Evolutionary conservation across 106 monocot species (phyloP), one percentile per base, ranked within the genome.

Genomic region (Cymbidium sinense): DNA sequence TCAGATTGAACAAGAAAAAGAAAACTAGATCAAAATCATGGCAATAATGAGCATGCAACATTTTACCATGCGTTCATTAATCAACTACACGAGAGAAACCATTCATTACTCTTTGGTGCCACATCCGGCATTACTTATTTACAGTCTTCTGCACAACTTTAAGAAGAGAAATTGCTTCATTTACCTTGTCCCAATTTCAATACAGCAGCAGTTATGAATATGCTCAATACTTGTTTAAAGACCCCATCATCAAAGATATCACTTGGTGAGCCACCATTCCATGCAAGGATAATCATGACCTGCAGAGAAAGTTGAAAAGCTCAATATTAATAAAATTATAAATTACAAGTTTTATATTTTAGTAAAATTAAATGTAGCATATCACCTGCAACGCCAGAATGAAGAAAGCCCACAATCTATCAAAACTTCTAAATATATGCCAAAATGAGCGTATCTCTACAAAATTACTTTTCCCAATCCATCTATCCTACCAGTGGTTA

Each of bases 391-490:
- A 74, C 43, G 87, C 75, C 82, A 99, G 80, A 55, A 99, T 95
- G 76, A 95, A 89, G 75, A 95, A 99, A 65, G 70, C 83, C 99
- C 99, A 99, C 92, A 99, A 87, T 72, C 99, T 87, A 74, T 95
- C 99, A 74, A 99, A 99, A 82, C 99, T 99, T 34, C 99, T 81
- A 75, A 95, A 99, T 76, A 99, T 84, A 78, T 99, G 99, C 99
- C 94, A 95, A 84, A 92, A 99, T 70, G 99, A 92, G 18, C 95
- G 92, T 81, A 95, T 90, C 84, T 99, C 99, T 54, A 99, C 99
- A 87, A 99, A 99, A 82, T 99, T 92, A 47, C 81, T 87, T 77
- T 99, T 99, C 50, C 99, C 99, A 64, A 85, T 90, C 99, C 95
- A 95, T 20, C 69, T 80, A 27, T 83, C 70, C 27, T 43, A 47